A percentile compares a stretch with the other conserved stretches of the same genome.
Conservation (phyloP, 305 asterid species). For the Fraxinus nigra region DNA sequence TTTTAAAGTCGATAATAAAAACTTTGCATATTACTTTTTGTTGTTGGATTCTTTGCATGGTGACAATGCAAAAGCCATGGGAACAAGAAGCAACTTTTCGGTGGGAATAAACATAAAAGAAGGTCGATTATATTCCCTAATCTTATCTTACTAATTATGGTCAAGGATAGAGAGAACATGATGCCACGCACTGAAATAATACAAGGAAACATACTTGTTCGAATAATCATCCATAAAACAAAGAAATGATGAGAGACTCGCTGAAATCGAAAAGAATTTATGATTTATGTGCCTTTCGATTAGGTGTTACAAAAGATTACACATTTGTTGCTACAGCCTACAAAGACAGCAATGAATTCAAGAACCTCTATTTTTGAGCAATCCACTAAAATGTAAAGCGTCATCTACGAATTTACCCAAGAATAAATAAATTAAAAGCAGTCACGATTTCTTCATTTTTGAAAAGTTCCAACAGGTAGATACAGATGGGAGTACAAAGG, state of each 20-base stretch:
- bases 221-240: neutral
- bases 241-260: neutral
- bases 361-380: neutral
- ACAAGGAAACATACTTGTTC: neutral
- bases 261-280: neutral
- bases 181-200: neutral
- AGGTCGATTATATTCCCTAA: neutral
- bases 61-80: neutral
- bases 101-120: neutral
- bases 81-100: neutral
- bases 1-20: neutral
- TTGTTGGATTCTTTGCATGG: conserved; percentile 13
- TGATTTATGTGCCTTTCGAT: neutral
- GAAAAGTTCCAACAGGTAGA: neutral
- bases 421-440: neutral
- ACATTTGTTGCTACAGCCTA: neutral
- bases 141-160: neutral
- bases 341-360: neutral
- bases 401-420: conserved; percentile 2
- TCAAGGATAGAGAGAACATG: neutral
- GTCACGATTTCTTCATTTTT: neutral
- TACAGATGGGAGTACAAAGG: neutral
- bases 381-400: neutral
- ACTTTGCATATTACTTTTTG: neutral
- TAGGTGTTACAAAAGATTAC: neutral